Percentiles rank a stretch among this genome's conserved stretches.
These are phyloP conservation scores for peach (Prunus persica) DNA, from an alignment of 306 rosid genomes.

Conservation along the genomic window DNA sequence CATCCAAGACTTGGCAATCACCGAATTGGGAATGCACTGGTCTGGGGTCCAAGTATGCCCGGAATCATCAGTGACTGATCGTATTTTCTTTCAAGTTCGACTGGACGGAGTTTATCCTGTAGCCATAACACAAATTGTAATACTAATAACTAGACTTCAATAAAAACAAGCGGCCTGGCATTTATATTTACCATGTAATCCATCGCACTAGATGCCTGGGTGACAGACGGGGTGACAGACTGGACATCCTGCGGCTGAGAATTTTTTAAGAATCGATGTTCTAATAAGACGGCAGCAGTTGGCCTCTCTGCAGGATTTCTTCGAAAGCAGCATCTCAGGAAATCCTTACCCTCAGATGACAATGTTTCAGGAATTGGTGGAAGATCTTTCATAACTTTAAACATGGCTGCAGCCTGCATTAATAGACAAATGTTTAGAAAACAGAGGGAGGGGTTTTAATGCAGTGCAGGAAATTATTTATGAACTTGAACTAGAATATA, in stretches of 20 bases:
- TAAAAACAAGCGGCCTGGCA: conserved; percentile 1
- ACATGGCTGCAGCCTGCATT: conserved; percentile 96
- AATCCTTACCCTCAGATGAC: conserved; percentile 79
- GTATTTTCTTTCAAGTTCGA: conserved; percentile 43
- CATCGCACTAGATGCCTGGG: conserved; percentile 31
- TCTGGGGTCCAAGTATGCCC: conserved; percentile 18
- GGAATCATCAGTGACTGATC: conserved; percentile 38
- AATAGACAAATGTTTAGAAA: conserved; percentile 19
- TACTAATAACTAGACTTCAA: conserved; percentile 5
- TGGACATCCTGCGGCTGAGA: conserved; percentile 45
- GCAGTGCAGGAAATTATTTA: background rate
- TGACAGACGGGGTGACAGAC: conserved; percentile 36
- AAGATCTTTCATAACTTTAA: conserved; percentile 81
- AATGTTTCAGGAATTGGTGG: conserved; percentile 86
- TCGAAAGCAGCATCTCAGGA: conserved; percentile 75
- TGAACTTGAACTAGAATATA: background rate
- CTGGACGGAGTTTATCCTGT: conserved; percentile 61
- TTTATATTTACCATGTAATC: conserved; percentile 43
- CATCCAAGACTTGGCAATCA: conserved; percentile 24
- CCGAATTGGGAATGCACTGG: conserved; percentile 5
- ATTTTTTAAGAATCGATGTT: conserved; percentile 71
- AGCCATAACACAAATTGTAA: conserved; percentile 17
- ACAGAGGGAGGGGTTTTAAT: background rate
- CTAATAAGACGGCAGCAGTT: conserved; percentile 66
- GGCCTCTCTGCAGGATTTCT: conserved; percentile 94